These are phyloP conservation scores for Ammopiptanthus mongolicus DNA, from an alignment of 306 rosid genomes.

Conservation along the genomic window DNA sequence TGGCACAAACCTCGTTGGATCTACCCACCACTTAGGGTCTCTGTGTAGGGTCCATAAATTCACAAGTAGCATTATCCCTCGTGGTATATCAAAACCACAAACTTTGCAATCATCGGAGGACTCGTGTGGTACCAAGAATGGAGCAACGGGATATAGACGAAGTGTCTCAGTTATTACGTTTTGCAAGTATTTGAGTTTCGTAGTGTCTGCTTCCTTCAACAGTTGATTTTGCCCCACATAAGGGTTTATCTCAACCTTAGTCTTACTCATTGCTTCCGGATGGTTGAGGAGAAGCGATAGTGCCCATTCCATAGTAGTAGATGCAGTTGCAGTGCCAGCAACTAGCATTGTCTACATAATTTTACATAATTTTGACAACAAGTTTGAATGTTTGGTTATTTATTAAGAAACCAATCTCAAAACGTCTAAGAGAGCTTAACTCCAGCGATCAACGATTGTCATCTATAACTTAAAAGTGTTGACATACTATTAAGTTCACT, in stretches of 20 bases:
- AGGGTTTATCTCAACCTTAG: conserved; percentile 11
- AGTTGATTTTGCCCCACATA: conserved; percentile 10
- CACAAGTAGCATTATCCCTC: too few species aligned
- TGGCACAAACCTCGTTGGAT: too few species aligned
- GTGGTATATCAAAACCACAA: too few species aligned
- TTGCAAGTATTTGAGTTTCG: conserved; percentile 20
- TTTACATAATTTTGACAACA: background rate
- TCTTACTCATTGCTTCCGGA: conserved; percentile 34
- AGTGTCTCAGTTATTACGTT: conserved; percentile 40
- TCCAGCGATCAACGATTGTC: too few species aligned
- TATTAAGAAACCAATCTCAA: too few species aligned
- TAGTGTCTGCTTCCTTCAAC: background rate
- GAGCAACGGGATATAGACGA: conserved; percentile 31
- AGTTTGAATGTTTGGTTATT: too few species aligned
- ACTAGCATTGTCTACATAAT: conserved; percentile 17
- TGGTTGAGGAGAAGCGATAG: conserved; percentile 22
- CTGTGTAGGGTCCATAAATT: background rate
- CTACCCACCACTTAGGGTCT: background rate
- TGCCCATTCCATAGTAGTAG: conserved; percentile 41
- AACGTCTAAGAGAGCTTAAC: too few species aligned
- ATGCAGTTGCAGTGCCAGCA: conserved; percentile 38
- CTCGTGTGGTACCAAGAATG: background rate
- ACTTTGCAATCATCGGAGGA: too few species aligned
- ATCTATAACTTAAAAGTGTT: too few species aligned
- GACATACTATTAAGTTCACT: too few species aligned